Evolutionary conservation across 2,329 filamentous ascomycete genomes (phyloP), one percentile per base, ranked within the genome.

Genomic region (Thelonectria blattea): DNA sequence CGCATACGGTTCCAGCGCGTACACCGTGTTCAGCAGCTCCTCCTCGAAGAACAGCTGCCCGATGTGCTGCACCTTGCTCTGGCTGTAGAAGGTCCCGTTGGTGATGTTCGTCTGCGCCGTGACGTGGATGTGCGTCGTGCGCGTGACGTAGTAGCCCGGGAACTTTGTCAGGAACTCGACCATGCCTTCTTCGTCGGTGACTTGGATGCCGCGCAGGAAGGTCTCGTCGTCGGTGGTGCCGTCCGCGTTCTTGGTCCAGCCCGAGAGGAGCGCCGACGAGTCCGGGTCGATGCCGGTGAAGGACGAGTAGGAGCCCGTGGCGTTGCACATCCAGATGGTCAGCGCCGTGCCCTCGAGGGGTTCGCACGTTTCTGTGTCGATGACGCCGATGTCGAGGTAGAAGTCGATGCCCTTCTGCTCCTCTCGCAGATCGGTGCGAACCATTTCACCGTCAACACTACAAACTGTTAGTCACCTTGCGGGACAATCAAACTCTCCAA

Each of bases 81-180:
- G 41, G n/a, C 55, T 58, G 34, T 52, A 61, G 3, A 52, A 58
- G 3, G 59, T 59, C 3, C 59, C 55, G 22, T 58, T 55, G 39
- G 59, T 51, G 22, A 61, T 48, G 51, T 61, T 58, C 7, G 59
- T 59, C 41, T 61, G 59, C 22, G 46, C 55, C 2, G 59, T 59
- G 18, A 59, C 41, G 20, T 61, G 59, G 15, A 61, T 61, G 42
- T 61, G 59, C 15, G 59, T 55, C 24, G 59, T 61, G 17, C 59
- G 50, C 27, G 59, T 58, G 32, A 61, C 52, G 24, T 59, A 59
- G 51, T 61, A 61, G 34, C 55, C 59, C 9, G 59, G 59, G 20
- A 61, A 59, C 30, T 58, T 55, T 9, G 59, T 61, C 11, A 61
- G 39, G 30, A 61, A 61, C 17, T 61, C 59, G 17, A 59, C 42